Evolutionary conservation across 106 monocot genomes (phyloP).

Genomic region (Dioscorea dumetorum): DNA sequence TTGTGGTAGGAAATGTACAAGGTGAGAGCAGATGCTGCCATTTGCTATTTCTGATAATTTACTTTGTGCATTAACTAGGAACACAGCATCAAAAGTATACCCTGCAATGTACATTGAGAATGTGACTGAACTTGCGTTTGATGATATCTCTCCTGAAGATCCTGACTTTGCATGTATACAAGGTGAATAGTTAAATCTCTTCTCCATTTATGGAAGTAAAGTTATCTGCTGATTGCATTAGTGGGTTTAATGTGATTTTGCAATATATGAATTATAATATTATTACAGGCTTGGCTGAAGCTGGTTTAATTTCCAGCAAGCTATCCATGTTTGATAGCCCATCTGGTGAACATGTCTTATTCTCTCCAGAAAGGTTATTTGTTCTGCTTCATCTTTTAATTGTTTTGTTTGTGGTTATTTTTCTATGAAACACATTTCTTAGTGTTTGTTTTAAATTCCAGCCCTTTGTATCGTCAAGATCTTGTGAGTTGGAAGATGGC

Average conservation of each 20-base stretch:
- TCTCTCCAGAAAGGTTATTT: slow-evolving; percentile 72
- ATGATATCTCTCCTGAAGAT: slow-evolving; percentile 89
- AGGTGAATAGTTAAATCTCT: slow-evolving; percentile 34
- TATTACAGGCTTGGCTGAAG: slow-evolving; percentile 87
- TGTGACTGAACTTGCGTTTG: slow-evolving; percentile 93
- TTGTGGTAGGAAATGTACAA: background rate
- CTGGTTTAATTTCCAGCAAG: slow-evolving; percentile 87
- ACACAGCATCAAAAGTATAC: slow-evolving; percentile 77
- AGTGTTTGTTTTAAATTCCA: slow-evolving; percentile 22
- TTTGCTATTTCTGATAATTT: background rate
- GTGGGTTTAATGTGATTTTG: no score
- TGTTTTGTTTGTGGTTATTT: slow-evolving; percentile 6
- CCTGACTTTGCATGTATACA: slow-evolving; percentile 90
- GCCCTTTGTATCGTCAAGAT: slow-evolving; percentile 94
- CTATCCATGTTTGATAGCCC: slow-evolving; percentile 50
- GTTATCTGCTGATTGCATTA: no score
- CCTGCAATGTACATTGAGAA: slow-evolving; percentile 99
- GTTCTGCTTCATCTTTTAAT: background rate
- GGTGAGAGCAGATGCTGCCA: background rate
- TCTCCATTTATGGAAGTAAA: no score
- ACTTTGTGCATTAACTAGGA: slow-evolving; percentile 38
- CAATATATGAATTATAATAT: no score
- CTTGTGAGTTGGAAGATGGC: slow-evolving; percentile 98
- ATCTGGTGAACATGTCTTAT: slow-evolving; percentile 24
- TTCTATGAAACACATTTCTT: background rate